Base-by-base conservation (phyloP, 805 yeast species). In the Cyberlindnera euphorbiiphila region DNA sequence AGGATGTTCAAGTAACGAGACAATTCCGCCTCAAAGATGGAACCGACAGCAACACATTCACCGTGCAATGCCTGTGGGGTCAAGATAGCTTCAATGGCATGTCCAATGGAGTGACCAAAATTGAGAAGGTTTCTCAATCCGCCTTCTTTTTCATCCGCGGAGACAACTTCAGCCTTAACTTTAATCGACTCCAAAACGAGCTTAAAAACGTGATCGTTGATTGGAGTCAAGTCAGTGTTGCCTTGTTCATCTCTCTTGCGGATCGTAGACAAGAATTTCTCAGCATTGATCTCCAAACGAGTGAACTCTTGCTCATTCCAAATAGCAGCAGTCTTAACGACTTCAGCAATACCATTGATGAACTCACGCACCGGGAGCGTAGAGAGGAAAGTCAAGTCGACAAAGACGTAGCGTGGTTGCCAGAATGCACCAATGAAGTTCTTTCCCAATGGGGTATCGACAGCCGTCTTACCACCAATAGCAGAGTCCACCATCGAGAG, bases 1-100 rank as follows among this genome's bases (percentile, higher is more conserved):
- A 93, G 67, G 36, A 86, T 75, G 17, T 97, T 97, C 54, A 85
- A 69, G 61, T 86, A 87, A 56, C 98, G 77, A n/a, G 96, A 74
- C 47, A 93, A 71, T 62, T 93, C 98, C 5, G 98, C 98, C 62
- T 93, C 98, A 54, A 80, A 74, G 23, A 93, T 81, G 74, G 88
- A 84, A 47, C 98, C 98, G 43, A 93, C 74, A n/a, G 98, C 74
- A n/a, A 93, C 98, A 72, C 98, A 93, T 64, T 93, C 98, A 43
- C 98, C 98, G 56, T 93, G 98, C 30, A 93, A 72, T 17, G 95
- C 93, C 61, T 89, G 87, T 8, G 98, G 98, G 4, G 98, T 89
- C 45, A 93, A 70, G 24, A 93, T 79, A n/a, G 98, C 98, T 67
- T 93, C 98, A 48, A 84, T 88, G 15, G 98, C 98, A 61, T 93